Evolutionary conservation across 768 basidiomycete species (phyloP).

Genomic region (Russula abietina): DNA sequence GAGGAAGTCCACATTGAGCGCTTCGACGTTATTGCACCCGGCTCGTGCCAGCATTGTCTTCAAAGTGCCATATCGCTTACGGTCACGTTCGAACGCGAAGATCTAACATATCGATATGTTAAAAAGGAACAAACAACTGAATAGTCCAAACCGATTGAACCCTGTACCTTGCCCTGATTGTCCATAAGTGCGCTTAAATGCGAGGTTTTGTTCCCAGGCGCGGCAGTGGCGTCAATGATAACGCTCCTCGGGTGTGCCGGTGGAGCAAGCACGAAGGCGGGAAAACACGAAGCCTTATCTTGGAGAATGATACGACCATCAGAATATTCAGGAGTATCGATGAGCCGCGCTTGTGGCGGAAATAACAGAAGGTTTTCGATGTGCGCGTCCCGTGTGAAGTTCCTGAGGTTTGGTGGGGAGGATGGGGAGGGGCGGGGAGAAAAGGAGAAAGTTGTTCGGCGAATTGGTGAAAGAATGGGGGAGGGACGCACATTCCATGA

Average conservation of each 20-base stretch:
- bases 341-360: constrained; percentile 57
- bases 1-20: constrained; percentile 80
- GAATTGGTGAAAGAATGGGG: not conserved
- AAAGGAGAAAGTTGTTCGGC: not conserved
- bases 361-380: constrained; percentile 79
- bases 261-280: constrained; percentile 80
- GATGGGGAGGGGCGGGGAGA: not conserved
- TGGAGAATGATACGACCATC: constrained; percentile 85
- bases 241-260: constrained; percentile 45
- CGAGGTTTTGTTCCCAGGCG: constrained; percentile 97
- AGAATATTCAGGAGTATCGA: constrained; percentile 65
- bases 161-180: constrained; percentile 66
- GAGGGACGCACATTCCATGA: constrained; percentile 39
- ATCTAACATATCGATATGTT: constrained; percentile 38
- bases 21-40: constrained; percentile 70
- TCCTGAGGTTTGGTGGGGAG: constrained; percentile 33
- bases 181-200: constrained; percentile 86
- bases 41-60: constrained; percentile 82
- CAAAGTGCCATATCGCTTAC: constrained; percentile 74
- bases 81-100: constrained; percentile 86
- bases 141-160: not conserved
- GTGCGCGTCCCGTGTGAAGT: constrained; percentile 72
- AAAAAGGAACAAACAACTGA: not conserved
- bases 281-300: constrained; percentile 98
- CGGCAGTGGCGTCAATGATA: constrained; percentile 92